Percentiles rank a stretch among this genome's conserved stretches.
Evolutionary conservation across 2,329 filamentous ascomycete genomes (phyloP).

Genomic region (Orbilia blumenaviensis): DNA sequence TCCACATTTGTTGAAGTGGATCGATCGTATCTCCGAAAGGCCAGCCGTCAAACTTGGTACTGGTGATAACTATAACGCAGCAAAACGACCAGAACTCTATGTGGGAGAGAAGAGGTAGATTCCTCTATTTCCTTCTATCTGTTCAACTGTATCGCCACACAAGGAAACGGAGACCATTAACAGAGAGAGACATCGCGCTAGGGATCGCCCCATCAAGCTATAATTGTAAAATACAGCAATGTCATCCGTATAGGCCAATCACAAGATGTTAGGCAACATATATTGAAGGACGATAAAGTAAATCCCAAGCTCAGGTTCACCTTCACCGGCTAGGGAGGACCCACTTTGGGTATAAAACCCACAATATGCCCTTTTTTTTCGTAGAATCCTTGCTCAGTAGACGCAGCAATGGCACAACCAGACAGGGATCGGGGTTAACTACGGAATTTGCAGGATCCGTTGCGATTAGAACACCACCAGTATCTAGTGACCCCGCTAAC

Average conservation of each 20-base stretch:
- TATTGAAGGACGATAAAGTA: no score
- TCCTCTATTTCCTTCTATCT: background rate
- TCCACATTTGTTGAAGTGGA: slow-evolving; percentile 67
- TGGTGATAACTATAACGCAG: slow-evolving; percentile 35
- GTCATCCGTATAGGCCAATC: no score
- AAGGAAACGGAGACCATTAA: no score
- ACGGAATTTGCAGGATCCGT: background rate
- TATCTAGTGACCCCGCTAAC: no score
- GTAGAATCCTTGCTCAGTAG: background rate
- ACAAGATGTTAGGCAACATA: no score
- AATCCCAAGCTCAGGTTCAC: no score
- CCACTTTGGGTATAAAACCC: background rate
- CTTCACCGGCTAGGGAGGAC: no score
- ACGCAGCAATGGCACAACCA: background rate
- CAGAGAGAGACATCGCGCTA: background rate
- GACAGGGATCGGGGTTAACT: background rate
- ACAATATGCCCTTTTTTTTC: background rate
- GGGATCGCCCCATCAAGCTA: background rate
- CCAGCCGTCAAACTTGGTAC: slow-evolving; percentile 64
- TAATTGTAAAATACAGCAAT: background rate
- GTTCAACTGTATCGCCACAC: no score
- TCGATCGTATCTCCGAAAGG: slow-evolving; percentile 65
- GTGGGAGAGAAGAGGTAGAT: slow-evolving; percentile 29
- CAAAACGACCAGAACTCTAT: slow-evolving; percentile 38
- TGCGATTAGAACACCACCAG: no score